These are phyloP conservation scores for Trichophyton rubrum DNA, from an alignment of 2,329 filamentous ascomycete species.

Conservation along the genomic window DNA sequence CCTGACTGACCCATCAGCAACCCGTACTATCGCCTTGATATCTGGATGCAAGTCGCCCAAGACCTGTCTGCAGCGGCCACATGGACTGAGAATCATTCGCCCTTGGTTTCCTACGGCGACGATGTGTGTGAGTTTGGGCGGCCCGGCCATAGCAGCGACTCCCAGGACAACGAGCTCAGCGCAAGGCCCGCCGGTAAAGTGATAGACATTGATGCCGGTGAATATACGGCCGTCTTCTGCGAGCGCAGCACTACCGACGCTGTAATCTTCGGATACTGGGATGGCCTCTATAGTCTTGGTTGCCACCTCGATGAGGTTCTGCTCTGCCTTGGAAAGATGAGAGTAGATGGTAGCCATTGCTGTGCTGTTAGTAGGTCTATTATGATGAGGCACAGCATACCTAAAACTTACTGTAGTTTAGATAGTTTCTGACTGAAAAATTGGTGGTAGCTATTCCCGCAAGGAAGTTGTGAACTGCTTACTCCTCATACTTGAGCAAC, in stretches of 20 bases:
- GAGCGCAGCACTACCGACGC: constrained; percentile 16
- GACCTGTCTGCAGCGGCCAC: constrained; percentile 21
- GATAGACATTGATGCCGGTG: constrained; percentile 20
- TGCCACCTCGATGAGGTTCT: constrained; percentile 14
- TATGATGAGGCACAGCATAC: background rate
- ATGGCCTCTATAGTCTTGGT: constrained; percentile 15
- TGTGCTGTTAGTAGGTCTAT: background rate
- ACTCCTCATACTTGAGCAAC: background rate
- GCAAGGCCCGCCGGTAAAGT: constrained; percentile 22
- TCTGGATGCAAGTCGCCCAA: constrained; percentile 18
- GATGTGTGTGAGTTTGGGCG: constrained; percentile 16
- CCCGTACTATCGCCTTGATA: constrained; percentile 17
- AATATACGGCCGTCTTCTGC: constrained; percentile 16
- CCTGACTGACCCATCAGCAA: constrained; percentile 4
- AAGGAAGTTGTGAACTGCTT: background rate
- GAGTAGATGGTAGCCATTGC: background rate
- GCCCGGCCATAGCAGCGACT: constrained; percentile 17
- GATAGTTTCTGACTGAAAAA: no score
- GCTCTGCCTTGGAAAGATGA: constrained; percentile 11
- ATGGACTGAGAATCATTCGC: constrained; percentile 17
- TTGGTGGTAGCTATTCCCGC: no score
- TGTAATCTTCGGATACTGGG: constrained; percentile 16
- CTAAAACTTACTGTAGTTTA: no score
- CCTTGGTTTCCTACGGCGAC: constrained; percentile 18
- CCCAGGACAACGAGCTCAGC: constrained; percentile 21